Evolutionary conservation across 2,329 filamentous ascomycete genomes (phyloP).

Genomic region (Ophiostoma sp.): DNA sequence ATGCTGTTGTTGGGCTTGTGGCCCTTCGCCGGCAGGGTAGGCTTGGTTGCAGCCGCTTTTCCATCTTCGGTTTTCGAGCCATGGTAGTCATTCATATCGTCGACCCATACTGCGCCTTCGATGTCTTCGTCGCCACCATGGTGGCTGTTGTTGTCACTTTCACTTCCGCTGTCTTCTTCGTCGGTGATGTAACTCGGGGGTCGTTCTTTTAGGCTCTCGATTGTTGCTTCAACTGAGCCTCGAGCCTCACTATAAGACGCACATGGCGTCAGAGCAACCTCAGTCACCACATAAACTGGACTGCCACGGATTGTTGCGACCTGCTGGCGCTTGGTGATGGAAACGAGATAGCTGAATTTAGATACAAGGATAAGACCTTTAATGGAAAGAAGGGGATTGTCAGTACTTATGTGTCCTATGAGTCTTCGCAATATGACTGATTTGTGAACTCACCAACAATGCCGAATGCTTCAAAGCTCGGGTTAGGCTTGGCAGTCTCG

Average conservation of each 20-base stretch:
- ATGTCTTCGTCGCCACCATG: constrained; percentile 29
- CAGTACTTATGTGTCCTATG: background rate
- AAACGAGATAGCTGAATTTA: constrained; percentile 77
- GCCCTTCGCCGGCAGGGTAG: background rate
- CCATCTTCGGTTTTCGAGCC: background rate
- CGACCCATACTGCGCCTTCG: constrained; percentile 21
- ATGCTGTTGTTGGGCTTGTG: constrained; percentile 57
- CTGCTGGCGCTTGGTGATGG: constrained; percentile 82
- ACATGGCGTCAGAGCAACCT: constrained; percentile 87
- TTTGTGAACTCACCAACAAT: constrained; percentile 50
- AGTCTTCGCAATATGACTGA: background rate
- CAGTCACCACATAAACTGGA: constrained; percentile 82
- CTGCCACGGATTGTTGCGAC: constrained; percentile 83
- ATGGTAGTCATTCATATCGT: constrained; percentile 24
- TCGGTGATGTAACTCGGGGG: constrained; percentile 38
- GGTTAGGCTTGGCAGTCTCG: constrained; percentile 46
- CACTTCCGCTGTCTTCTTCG: constrained; percentile 49
- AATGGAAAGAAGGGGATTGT: background rate
- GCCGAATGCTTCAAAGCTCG: constrained; percentile 61
- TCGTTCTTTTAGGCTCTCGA: constrained; percentile 42
- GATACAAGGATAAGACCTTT: constrained; percentile 82
- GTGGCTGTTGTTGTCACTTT: constrained; percentile 38
- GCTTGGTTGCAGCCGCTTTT: background rate
- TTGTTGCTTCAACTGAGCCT: constrained; percentile 66
- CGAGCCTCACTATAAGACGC: constrained; percentile 73